These are phyloP conservation scores for Scedosporium dehoogii DNA, from an alignment of 2,329 filamentous ascomycete species.

Conservation along the genomic window DNA sequence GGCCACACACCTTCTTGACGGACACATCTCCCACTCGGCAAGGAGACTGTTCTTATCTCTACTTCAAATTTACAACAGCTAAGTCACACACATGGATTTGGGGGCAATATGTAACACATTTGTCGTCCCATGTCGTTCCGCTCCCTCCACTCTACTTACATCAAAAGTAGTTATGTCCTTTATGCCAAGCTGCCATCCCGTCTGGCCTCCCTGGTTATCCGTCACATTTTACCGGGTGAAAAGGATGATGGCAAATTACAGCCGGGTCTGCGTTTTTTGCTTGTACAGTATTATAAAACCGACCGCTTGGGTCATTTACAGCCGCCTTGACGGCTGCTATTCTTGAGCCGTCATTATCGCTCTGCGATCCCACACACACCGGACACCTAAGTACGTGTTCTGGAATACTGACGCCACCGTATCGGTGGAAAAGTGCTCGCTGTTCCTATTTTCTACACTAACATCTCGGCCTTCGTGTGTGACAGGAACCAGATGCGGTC, in stretches of 20 bases:
- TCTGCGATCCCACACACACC: background rate
- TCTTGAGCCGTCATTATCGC: background rate
- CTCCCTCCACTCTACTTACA: no score
- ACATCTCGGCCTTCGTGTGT: background rate
- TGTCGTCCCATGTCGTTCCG: no score
- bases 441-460: background rate
- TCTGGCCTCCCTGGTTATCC: background rate
- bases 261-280: background rate
- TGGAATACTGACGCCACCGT: background rate
- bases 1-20: background rate
- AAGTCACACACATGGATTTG: no score
- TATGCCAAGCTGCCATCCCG: background rate
- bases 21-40: background rate
- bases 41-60: no score
- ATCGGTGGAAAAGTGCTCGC: background rate
- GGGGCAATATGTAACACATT: no score
- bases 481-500: background rate
- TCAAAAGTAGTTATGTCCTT: no score
- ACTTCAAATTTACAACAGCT: no score
- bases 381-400: background rate
- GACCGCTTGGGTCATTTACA: slow-evolving; percentile 5
- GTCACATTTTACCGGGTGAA: slow-evolving; percentile 2
- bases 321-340: slow-evolving; percentile 3
- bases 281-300: background rate
- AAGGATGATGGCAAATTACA: background rate